A percentile compares a stretch with the other conserved stretches of the same genome.
phyloP scores from a whole-genome alignment of 192 early-diverging fungal species.

The Linnemannia elongata region DNA sequence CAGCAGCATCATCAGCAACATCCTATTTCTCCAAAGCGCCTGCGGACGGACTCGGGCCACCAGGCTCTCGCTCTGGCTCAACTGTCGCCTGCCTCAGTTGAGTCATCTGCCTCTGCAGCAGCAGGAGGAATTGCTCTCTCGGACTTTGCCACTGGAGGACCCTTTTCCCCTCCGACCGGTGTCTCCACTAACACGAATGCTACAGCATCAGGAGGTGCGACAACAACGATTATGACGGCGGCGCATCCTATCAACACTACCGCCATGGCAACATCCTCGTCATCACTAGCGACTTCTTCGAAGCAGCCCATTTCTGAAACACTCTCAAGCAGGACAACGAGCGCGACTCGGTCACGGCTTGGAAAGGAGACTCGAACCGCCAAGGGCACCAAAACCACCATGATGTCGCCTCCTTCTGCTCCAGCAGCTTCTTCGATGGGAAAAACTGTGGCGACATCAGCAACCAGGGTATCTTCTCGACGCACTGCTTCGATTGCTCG shows the following conservation, averaged over 20 bases:
- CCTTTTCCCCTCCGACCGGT: not conserved
- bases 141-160: slow-evolving; percentile 7
- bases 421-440: too few species aligned
- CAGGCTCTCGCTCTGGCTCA: slow-evolving; percentile 15
- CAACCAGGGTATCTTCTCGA: not conserved
- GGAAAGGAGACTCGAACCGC: not conserved
- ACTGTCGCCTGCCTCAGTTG: slow-evolving; percentile 16
- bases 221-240: not conserved
- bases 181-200: not conserved
- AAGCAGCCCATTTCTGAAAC: not conserved
- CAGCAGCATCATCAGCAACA: not conserved
- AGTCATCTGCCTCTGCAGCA: not conserved
- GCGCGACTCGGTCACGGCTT: not conserved
- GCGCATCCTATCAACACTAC: not conserved
- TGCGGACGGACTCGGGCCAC: slow-evolving; percentile 27
- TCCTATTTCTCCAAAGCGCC: slow-evolving; percentile 28
- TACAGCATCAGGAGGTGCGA: not conserved
- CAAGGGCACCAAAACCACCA: not conserved
- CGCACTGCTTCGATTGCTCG: not conserved
- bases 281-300: not conserved
- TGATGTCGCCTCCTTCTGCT: not conserved
- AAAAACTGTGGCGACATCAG: not conserved
- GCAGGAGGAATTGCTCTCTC: not conserved
- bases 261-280: not conserved
- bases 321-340: slow-evolving; percentile 11